phyloP scores from a whole-genome alignment of 2,329 filamentous ascomycete species.

The Trichoderma sp. region DNA sequence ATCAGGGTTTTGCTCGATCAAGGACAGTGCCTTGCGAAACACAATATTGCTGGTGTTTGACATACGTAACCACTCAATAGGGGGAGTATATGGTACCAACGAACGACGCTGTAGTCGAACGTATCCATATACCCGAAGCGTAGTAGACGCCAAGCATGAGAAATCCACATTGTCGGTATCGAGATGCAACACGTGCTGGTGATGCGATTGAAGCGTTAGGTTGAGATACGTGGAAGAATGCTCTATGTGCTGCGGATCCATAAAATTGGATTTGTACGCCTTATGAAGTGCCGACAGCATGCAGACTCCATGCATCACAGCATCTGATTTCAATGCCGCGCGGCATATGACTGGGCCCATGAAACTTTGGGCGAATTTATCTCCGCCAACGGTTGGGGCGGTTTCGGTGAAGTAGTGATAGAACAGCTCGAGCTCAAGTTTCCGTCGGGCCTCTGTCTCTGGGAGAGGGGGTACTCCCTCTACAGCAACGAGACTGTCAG shows the following conservation, averaged over 20 bases:
- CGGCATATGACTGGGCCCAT: slow-evolving; percentile 19
- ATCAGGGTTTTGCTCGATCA: background rate
- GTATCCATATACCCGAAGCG: slow-evolving; percentile 25
- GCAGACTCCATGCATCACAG: slow-evolving; percentile 24
- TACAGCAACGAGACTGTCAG: background rate
- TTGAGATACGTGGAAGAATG: slow-evolving; percentile 23
- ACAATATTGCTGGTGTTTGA: slow-evolving; percentile 23
- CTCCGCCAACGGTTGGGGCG: slow-evolving; percentile 22
- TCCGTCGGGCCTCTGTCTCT: slow-evolving; percentile 25
- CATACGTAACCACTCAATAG: slow-evolving; percentile 26
- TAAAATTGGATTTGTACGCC: slow-evolving; percentile 3
- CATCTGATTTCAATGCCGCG: slow-evolving; percentile 24
- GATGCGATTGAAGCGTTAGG: slow-evolving; percentile 23
- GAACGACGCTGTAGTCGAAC: slow-evolving; percentile 23
- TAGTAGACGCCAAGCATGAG: slow-evolving; percentile 22
- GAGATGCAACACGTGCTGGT: slow-evolving; percentile 23
- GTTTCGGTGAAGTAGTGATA: slow-evolving; percentile 25
- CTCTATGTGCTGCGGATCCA: slow-evolving; percentile 4
- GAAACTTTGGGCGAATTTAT: slow-evolving; percentile 18
- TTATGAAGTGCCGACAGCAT: slow-evolving; percentile 24
- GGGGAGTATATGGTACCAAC: slow-evolving; percentile 24
- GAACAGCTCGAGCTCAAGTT: slow-evolving; percentile 25
- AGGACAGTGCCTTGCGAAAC: slow-evolving; percentile 21
- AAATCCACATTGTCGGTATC: slow-evolving; percentile 22
- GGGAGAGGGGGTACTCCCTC: background rate